A percentile compares a stretch with the other conserved stretches of the same genome.
Conservation (phyloP, 2,329 filamentous ascomycete genomes). For the Ascocoryne sarcoides region DNA sequence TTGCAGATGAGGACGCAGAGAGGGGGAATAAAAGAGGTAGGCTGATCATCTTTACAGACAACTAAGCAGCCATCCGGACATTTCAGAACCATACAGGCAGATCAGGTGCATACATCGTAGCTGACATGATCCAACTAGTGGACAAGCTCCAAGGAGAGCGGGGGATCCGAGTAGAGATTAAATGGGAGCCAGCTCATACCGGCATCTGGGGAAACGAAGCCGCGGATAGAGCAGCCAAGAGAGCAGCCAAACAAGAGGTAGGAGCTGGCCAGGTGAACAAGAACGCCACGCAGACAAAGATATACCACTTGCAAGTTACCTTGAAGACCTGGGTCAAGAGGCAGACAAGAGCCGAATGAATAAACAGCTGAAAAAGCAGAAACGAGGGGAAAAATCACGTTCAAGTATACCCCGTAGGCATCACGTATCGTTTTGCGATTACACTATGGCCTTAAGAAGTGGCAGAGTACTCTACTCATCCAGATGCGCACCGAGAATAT, state of each 20-base stretch:
- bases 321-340: slow-evolving; percentile 3
- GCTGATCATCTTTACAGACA: slow-evolving; percentile 16
- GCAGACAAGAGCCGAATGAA: slow-evolving; percentile 1
- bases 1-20: slow-evolving; percentile 5
- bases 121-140: slow-evolving; percentile 4
- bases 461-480: slow-evolving; percentile 12
- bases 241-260: slow-evolving; percentile 6
- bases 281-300: not conserved
- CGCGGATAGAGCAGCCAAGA: slow-evolving; percentile 13
- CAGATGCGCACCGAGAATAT: slow-evolving; percentile 16
- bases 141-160: slow-evolving; percentile 3
- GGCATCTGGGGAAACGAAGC: slow-evolving; percentile 15
- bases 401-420: slow-evolving; percentile 7
- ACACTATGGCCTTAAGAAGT: slow-evolving; percentile 8
- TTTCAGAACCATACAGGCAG: slow-evolving; percentile 6
- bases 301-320: slow-evolving; percentile 1
- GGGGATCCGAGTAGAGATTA: slow-evolving; percentile 7
- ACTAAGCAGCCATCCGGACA: slow-evolving; percentile 15
- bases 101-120: slow-evolving; percentile 7
- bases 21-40: slow-evolving; percentile 5
- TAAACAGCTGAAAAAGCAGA: not conserved
- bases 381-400: slow-evolving; percentile 8
- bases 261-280: slow-evolving; percentile 3
- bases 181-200: slow-evolving; percentile 5
- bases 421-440: slow-evolving; percentile 8